Evolutionary conservation across 2,329 filamentous ascomycete genomes (phyloP).

Genomic region (Sporothrix pseudoabietina): DNA sequence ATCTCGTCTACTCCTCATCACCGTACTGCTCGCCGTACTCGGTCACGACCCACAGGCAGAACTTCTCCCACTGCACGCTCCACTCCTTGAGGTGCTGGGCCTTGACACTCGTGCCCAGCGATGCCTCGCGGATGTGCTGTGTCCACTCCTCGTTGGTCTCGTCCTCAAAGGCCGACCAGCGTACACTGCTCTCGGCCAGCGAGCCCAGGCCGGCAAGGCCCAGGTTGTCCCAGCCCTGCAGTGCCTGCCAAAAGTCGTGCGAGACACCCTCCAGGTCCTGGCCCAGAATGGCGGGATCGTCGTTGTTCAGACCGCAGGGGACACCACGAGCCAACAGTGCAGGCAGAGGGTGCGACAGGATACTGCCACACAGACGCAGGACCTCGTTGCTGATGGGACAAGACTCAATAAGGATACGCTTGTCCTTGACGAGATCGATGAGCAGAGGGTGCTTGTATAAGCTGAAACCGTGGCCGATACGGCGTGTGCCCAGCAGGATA

Average conservation of each 20-base stretch:
- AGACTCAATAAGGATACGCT: conserved; percentile 82
- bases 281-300: conserved; percentile 83
- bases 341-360: conserved; percentile 63
- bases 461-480: conserved; percentile 87
- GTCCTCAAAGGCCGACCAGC: conserved; percentile 89
- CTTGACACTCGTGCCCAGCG: conserved; percentile 69
- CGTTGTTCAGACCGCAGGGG: conserved; percentile 80
- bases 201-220: conserved; percentile 83
- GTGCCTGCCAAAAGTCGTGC: conserved; percentile 90
- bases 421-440: conserved; percentile 84
- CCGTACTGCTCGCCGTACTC: conserved; percentile 71
- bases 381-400: conserved; percentile 89
- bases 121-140: conserved; percentile 71
- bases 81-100: conserved; percentile 75
- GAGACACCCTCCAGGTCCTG: conserved; percentile 81
- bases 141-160: conserved; percentile 70
- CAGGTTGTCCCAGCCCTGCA: conserved; percentile 90
- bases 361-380: conserved; percentile 37
- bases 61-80: conserved; percentile 81
- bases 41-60: conserved; percentile 84
- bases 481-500: conserved; percentile 78
- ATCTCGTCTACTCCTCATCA: conserved; percentile 35
- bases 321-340: conserved; percentile 84
- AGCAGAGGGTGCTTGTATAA: conserved; percentile 90
- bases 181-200: conserved; percentile 88